phyloP scores from a whole-genome alignment of 805 yeast species.

The Suhomyces canberraensis region DNA sequence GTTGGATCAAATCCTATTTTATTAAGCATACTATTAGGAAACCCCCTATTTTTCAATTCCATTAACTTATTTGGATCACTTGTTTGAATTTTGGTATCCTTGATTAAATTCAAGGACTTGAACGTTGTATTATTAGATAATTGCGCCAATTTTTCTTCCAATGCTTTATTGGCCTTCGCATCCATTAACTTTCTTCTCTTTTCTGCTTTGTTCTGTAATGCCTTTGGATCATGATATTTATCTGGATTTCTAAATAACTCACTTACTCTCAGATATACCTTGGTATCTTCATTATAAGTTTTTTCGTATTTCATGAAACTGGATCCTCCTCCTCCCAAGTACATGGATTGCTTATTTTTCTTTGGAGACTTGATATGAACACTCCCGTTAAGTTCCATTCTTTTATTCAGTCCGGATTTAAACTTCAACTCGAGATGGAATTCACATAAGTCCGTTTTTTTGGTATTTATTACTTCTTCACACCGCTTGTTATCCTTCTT shows the following conservation, averaged over 20 bases:
- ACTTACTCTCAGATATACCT: conserved; percentile 17
- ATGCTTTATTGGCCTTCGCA: conserved; percentile 28
- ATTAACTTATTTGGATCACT: conserved; percentile 14
- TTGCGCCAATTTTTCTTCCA: conserved; percentile 35
- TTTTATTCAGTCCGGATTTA: conserved; percentile 49
- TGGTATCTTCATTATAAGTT: conserved; percentile 22
- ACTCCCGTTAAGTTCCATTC: conserved; percentile 75
- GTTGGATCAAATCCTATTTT: conserved; percentile 56
- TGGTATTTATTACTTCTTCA: conserved; percentile 54
- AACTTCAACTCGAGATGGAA: conserved; percentile 64
- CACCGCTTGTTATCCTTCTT: conserved; percentile 51
- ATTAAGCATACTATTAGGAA: conserved; percentile 28
- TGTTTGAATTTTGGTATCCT: conserved; percentile 1
- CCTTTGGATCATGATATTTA: conserved; percentile 46
- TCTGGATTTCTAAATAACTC: conserved; percentile 19
- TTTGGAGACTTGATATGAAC: conserved; percentile 56
- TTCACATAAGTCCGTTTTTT: conserved; percentile 58
- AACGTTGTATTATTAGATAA: conserved; percentile 16
- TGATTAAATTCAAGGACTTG: conserved; percentile 18
- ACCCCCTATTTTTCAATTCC: conserved; percentile 17
- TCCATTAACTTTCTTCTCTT: conserved; percentile 27
- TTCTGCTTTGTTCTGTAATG: conserved; percentile 37
- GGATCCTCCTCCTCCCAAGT: conserved; percentile 31
- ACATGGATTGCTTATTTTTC: conserved; percentile 34
- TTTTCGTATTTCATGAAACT: conserved; percentile 13